phyloP scores from a whole-genome alignment of 257 asterid species.

The Salvia miltiorrhiza region DNA sequence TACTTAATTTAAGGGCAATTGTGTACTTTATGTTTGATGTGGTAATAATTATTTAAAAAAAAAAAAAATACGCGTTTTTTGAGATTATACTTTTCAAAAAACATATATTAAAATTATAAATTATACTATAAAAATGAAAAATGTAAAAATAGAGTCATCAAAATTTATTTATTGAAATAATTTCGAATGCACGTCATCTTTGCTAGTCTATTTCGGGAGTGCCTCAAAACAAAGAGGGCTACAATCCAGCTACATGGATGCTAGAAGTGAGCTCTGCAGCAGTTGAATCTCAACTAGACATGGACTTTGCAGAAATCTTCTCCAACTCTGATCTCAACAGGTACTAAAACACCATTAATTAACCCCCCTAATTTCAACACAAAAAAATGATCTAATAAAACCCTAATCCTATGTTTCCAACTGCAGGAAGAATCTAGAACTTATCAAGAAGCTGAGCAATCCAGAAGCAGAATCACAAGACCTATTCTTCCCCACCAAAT shows the following conservation, averaged over 20 bases:
- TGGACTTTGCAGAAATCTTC: slow-evolving; percentile 52
- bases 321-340: slow-evolving; percentile 48
- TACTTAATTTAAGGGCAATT: too few relatives aligned
- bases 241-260: slow-evolving; percentile 78
- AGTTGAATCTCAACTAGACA: slow-evolving; percentile 44
- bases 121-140: too few relatives aligned
- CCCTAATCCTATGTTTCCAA: background rate
- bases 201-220: slow-evolving; percentile 53
- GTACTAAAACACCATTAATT: slow-evolving; percentile 23
- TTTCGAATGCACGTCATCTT: too few relatives aligned
- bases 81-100: too few relatives aligned
- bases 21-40: too few relatives aligned
- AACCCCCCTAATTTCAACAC: background rate
- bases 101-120: too few relatives aligned
- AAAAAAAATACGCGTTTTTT: too few relatives aligned
- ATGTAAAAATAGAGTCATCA: too few relatives aligned
- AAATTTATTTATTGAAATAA: too few relatives aligned
- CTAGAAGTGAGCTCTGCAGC: slow-evolving; percentile 52
- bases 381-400: background rate
- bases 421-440: slow-evolving; percentile 53
- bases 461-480: slow-evolving; percentile 46
- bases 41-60: too few relatives aligned
- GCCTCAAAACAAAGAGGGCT: slow-evolving; percentile 46
- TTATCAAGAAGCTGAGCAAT: slow-evolving; percentile 37
- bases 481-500: slow-evolving; percentile 54